Evolutionary conservation across 164 flowering plant species (phyloP).

Genomic region (Amborella trichopoda): DNA sequence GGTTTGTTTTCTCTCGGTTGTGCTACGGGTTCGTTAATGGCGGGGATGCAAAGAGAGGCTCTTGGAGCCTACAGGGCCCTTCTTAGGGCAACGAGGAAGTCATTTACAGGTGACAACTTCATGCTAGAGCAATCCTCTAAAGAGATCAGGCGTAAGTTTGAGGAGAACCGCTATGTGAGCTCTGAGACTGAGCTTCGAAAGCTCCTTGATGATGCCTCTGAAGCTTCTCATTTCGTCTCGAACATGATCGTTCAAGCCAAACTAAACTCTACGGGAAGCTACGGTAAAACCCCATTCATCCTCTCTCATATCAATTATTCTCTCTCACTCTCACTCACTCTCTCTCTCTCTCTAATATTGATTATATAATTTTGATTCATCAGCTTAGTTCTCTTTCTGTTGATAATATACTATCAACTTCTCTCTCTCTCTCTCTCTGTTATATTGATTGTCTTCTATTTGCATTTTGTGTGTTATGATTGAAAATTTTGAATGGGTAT

Average conservation of each 20-base stretch:
- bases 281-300: conserved; percentile 40
- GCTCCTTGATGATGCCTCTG: conserved; percentile 64
- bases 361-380: too few relatives aligned
- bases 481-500: neutral
- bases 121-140: conserved; percentile 59
- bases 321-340: neutral
- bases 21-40: too few relatives aligned
- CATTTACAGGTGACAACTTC: conserved; percentile 61
- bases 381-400: too few relatives aligned
- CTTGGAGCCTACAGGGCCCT: conserved; percentile 60
- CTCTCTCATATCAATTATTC: too few relatives aligned
- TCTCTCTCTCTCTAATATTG: neutral
- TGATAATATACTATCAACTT: too few relatives aligned
- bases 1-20: too few relatives aligned
- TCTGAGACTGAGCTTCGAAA: conserved; percentile 43
- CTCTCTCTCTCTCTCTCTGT: neutral
- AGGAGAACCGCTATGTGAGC: conserved; percentile 54
- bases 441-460: neutral
- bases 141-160: conserved; percentile 64
- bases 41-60: conserved; percentile 24
- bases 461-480: neutral
- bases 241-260: conserved; percentile 87
- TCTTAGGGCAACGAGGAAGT: conserved; percentile 60
- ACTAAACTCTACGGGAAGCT: conserved; percentile 54
- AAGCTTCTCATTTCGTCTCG: conserved; percentile 70